These are phyloP conservation scores for Pythium grandisporangium DNA, from an alignment of 352 stramenopile genomes.

Conservation along the genomic window DNA sequence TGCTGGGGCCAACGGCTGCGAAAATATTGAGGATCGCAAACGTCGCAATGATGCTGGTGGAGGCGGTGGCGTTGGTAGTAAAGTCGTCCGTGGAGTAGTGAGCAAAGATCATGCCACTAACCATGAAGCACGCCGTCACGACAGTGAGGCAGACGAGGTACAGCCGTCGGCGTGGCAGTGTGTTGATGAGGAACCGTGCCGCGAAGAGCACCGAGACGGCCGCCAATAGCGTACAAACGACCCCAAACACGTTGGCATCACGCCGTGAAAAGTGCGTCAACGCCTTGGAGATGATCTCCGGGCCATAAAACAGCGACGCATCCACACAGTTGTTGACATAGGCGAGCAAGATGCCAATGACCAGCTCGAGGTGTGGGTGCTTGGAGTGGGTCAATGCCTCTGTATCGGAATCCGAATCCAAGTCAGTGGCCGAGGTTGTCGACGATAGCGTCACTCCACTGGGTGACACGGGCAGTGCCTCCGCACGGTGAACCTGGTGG, in stretches of 20 bases:
- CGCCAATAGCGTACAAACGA: conserved; percentile 60
- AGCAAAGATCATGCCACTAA: conserved; percentile 59
- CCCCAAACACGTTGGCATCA: conserved; percentile 70
- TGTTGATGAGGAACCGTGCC: conserved; percentile 56
- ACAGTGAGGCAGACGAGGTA: conserved; percentile 67
- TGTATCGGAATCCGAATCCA: no score
- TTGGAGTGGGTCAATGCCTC: conserved; percentile 2
- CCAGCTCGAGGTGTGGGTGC: conserved; percentile 53
- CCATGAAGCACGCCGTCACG: conserved; percentile 58
- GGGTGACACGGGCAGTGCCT: background rate
- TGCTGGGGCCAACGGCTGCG: conserved; percentile 59
- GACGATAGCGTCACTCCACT: no score
- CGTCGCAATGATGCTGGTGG: conserved; percentile 44
- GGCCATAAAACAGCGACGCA: conserved; percentile 82
- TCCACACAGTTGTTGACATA: conserved; percentile 87
- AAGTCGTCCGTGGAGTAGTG: conserved; percentile 60
- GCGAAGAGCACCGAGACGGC: conserved; percentile 62
- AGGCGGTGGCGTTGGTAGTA: conserved; percentile 24
- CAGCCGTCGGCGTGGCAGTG: conserved; percentile 49
- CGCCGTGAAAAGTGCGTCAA: conserved; percentile 38
- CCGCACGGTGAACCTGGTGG: background rate
- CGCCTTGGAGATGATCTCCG: conserved; percentile 71
- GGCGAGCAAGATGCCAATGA: conserved; percentile 66
- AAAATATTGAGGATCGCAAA: conserved; percentile 74
- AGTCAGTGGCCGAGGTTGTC: no score